phyloP scores from a whole-genome alignment of 129 eudicot genomes.

The Arctium minus region DNA sequence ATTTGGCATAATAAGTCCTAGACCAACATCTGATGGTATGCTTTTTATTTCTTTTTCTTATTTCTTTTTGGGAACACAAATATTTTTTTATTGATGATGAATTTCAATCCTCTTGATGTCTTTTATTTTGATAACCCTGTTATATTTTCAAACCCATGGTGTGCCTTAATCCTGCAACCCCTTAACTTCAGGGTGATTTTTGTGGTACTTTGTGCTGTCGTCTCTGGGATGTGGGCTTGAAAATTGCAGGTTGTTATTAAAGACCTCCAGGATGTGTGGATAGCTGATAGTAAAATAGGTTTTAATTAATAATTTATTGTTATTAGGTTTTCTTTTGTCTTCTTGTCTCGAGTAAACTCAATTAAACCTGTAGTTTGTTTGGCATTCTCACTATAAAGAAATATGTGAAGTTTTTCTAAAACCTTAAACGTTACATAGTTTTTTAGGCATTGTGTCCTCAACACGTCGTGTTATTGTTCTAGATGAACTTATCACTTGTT shows the following conservation, averaged over 20 bases:
- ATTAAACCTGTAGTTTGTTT: not conserved
- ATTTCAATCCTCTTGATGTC: not conserved
- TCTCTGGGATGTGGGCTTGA: not conserved
- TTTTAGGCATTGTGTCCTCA: not conserved
- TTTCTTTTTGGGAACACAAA: not conserved
- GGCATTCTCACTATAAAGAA: not conserved
- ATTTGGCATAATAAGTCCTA: not conserved
- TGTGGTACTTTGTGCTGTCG: not conserved
- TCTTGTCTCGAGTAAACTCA: not conserved
- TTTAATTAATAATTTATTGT: not conserved
- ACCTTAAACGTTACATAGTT: not conserved
- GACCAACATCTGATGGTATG: not conserved
- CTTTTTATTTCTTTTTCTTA: not conserved
- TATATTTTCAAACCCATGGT: not conserved
- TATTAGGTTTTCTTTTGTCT: not conserved
- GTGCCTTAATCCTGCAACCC: not conserved
- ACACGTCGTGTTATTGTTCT: not conserved
- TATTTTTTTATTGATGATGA: not conserved
- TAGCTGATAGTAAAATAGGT: not conserved
- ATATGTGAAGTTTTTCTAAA: not conserved
- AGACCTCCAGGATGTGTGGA: not conserved
- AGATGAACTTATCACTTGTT: constrained; percentile 9
- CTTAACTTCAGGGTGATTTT: not conserved
- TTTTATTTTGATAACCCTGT: not conserved
- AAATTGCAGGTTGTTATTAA: not conserved